These are phyloP conservation scores for Metroxylon sagu DNA, from an alignment of 176 grass and related monocot species.

Conservation along the genomic window DNA sequence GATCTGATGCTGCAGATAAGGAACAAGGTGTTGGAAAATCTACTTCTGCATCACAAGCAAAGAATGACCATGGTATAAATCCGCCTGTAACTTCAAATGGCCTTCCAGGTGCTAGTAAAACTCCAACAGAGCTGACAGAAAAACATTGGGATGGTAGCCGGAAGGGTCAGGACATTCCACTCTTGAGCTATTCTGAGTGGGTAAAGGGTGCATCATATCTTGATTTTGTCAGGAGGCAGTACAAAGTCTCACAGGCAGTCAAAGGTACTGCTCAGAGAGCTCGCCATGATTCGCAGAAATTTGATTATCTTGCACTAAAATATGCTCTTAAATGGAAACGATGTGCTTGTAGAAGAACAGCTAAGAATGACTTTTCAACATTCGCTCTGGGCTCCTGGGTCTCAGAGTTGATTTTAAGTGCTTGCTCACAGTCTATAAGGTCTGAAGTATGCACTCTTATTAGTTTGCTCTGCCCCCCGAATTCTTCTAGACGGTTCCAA, in stretches of 20 bases:
- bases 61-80: constrained; percentile 45
- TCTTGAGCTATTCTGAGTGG: constrained; percentile 95
- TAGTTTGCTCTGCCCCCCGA: constrained; percentile 74
- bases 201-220: constrained; percentile 93
- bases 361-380: constrained; percentile 84
- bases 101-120: constrained; percentile 29
- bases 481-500: constrained; percentile 72
- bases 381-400: constrained; percentile 92
- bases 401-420: constrained; percentile 94
- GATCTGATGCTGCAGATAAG: constrained; percentile 68
- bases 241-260: constrained; percentile 66
- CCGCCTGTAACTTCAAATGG: constrained; percentile 22
- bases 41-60: constrained; percentile 45
- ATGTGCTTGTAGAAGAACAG: constrained; percentile 55
- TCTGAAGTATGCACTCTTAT: constrained; percentile 88
- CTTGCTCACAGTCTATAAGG: constrained; percentile 96
- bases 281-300: constrained; percentile 55
- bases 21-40: constrained; percentile 60
- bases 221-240: constrained; percentile 93
- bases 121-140: constrained; percentile 42
- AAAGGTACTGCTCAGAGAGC: constrained; percentile 46
- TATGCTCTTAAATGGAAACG: constrained; percentile 94
- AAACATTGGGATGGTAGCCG: constrained; percentile 34
- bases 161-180: constrained; percentile 62
- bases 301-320: constrained; percentile 69